A percentile compares a stretch with the other conserved stretches of the same genome.
phyloP scores from a whole-genome alignment of 225 moss, liverwort and hornwort species.

The Takakia lepidozioides region DNA sequence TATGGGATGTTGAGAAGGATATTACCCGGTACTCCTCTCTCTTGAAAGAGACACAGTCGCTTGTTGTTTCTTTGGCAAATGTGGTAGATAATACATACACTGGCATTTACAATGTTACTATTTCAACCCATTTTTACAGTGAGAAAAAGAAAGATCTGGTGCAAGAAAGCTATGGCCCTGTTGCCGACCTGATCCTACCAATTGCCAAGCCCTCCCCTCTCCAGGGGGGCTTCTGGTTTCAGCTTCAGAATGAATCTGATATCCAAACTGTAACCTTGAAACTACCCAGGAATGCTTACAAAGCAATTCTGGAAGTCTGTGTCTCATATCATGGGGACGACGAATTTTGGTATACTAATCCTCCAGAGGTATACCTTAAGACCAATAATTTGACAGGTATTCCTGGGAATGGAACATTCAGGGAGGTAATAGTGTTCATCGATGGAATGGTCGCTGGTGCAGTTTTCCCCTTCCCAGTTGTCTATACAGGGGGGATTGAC shows the following conservation, averaged over 20 bases:
- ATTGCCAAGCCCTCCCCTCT: constrained; percentile 32
- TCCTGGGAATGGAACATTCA: constrained; percentile 72
- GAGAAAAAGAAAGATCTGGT: neutral
- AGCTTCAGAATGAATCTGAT: constrained; percentile 48
- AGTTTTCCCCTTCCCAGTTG: constrained; percentile 69
- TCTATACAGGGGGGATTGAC: constrained; percentile 88
- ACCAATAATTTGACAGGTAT: constrained; percentile 61
- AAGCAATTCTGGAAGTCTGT: constrained; percentile 73
- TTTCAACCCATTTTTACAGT: constrained; percentile 54
- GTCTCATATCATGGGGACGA: constrained; percentile 72
- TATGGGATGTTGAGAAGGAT: constrained; percentile 94
- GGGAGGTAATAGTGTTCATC: constrained; percentile 65
- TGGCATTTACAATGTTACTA: constrained; percentile 77
- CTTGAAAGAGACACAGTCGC: constrained; percentile 50
- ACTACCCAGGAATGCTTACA: constrained; percentile 58
- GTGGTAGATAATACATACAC: constrained; percentile 75
- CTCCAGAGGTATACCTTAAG: constrained; percentile 59
- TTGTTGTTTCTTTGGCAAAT: constrained; percentile 66
- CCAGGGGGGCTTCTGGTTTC: constrained; percentile 82
- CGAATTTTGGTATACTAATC: constrained; percentile 94
- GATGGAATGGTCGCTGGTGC: constrained; percentile 56
- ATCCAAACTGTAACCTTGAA: constrained; percentile 23
- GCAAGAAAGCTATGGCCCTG: constrained; percentile 19
- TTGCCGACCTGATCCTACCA: constrained; percentile 59
- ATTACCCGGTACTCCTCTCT: constrained; percentile 70